phyloP scores from a whole-genome alignment of 208 protist genomes.

The Trypanosoma congolense region DNA sequence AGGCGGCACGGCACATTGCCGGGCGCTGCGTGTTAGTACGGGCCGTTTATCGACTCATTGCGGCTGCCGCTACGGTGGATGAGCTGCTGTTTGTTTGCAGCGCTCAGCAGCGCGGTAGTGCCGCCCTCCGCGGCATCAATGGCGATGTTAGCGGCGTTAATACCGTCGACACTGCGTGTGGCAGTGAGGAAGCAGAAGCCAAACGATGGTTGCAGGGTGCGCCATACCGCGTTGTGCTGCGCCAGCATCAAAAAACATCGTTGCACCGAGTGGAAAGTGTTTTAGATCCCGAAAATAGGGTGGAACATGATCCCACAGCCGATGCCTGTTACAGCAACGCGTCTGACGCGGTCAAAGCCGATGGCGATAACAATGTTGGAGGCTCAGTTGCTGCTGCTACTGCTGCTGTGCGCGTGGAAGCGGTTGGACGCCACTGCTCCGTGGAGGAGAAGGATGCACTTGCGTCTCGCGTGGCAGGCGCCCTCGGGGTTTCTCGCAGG shows the following conservation, averaged over 20 bases:
- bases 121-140: background rate
- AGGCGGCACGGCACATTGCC: constrained; percentile 3
- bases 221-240: too few relatives aligned
- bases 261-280: too few relatives aligned
- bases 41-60: constrained; percentile 34
- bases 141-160: background rate
- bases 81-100: constrained; percentile 22
- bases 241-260: too few relatives aligned
- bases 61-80: constrained; percentile 38
- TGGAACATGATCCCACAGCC: too few relatives aligned
- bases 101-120: background rate
- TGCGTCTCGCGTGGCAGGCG: background rate
- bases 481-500: background rate
- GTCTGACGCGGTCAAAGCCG: background rate
- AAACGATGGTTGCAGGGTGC: too few relatives aligned
- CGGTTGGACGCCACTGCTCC: constrained; percentile 65
- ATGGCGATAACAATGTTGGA: background rate
- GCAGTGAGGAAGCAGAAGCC: too few relatives aligned
- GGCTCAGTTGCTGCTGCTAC: background rate
- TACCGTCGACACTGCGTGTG: background rate
- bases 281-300: too few relatives aligned
- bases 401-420: constrained; percentile 42
- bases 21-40: constrained; percentile 18
- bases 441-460: constrained; percentile 42
- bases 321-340: background rate